Base-by-base conservation (phyloP, 2,329 filamentous ascomycete genomes). In the Calonectria crousiana region DNA sequence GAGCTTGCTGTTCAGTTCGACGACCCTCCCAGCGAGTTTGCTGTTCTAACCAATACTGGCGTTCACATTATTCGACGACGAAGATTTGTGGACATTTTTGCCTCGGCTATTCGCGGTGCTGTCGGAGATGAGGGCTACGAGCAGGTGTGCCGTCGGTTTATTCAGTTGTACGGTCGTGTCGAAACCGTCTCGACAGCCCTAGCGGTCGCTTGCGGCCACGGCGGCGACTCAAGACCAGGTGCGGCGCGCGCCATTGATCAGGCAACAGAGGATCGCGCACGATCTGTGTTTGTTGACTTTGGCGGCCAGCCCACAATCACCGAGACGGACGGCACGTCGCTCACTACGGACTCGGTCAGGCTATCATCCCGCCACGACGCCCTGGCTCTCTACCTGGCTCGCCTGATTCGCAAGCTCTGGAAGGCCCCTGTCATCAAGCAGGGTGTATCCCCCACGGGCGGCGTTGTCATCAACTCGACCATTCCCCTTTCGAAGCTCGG, bases 1-100 rank as follows among this genome's bases (percentile, higher is more conserved):
- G 97, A 99, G 85, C 88, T 98, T 71, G 95, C 97, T 1, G 94
- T 98, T n/a, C 97, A 99, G 80, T 99, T 97, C 79, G 97, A 99
- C 81, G 90, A 94, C 74, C 88, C 92, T 0, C 90, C 94, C 0
- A 92, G 93, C 66, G 96, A 99, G 82, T 92, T 98, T 76, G 97
- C 96, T 1, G 92, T 99, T 60, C 89, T 99, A 69, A 98, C 97
- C 38, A 98, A 97, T 79, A 95, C 92, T 18, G 97, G 97, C 3
- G 92, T 99, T 68, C 95, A 98, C 80, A 90, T 98, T 10, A 91
- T 98, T 69, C 93, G 95, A 69, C 90, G 97, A 65, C 91, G 95
- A 80, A 90, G 97, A 69, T 89, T 98, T 6, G 95, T 98, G 0
- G 97, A 99, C 82, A 94, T 98, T 11, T 98, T 99, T 84, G 95